phyloP scores from a whole-genome alignment of 1,284 basidiomycete genomes.

The Heimioporus punctisporus region DNA sequence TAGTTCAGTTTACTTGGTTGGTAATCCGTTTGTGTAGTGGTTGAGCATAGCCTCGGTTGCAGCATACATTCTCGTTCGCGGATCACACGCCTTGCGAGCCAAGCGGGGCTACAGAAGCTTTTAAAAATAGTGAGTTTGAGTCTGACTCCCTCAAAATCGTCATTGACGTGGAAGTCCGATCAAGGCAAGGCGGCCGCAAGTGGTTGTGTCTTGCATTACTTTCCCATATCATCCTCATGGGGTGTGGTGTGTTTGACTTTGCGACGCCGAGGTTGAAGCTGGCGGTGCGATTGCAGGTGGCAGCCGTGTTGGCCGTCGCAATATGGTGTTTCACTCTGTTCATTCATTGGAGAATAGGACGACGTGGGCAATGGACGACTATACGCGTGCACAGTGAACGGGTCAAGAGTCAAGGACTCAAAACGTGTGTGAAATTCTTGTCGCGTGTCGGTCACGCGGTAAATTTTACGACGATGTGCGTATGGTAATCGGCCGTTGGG shows the following conservation, averaged over 20 bases:
- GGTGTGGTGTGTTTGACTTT: too few relatives aligned
- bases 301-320: slow-evolving; percentile 73
- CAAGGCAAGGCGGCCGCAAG: slow-evolving; percentile 89
- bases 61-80: slow-evolving; percentile 71
- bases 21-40: slow-evolving; percentile 97
- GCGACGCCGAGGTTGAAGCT: too few relatives aligned
- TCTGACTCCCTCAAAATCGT: rapidly evolving
- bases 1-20: slow-evolving; percentile 96
- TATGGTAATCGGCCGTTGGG: too few relatives aligned
- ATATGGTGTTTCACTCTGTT: slow-evolving; percentile 85
- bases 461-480: slow-evolving; percentile 67
- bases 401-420: slow-evolving; percentile 80
- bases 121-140: slow-evolving; percentile 78
- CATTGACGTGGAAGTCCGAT: slow-evolving; percentile 1
- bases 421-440: too few relatives aligned
- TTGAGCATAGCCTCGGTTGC: too few relatives aligned
- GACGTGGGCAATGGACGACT: too few relatives aligned
- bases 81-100: slow-evolving; percentile 85
- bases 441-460: too few relatives aligned
- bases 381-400: slow-evolving; percentile 81
- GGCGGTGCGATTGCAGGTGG: too few relatives aligned
- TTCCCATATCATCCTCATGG: slow-evolving; percentile 91
- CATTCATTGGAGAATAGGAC: too few relatives aligned
- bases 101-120: slow-evolving; percentile 90
- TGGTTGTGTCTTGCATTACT: slow-evolving; percentile 95